phyloP scores from a whole-genome alignment of 495 filamentous ascomycete genomes.

The Pseudotulostoma volvatum region DNA sequence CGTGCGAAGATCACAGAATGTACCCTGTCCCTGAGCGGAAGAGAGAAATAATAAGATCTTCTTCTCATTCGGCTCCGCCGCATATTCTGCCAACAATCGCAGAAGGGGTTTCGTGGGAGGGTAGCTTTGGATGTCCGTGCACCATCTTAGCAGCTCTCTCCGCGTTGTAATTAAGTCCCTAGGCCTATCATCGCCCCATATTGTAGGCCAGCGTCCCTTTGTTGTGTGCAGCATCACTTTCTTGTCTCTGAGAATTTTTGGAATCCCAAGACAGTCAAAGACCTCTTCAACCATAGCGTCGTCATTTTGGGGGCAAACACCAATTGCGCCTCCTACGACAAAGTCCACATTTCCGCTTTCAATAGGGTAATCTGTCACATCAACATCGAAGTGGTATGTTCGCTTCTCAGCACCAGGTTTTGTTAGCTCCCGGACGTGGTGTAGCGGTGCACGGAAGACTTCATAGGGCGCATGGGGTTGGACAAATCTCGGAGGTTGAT shows the following conservation, averaged over 20 bases:
- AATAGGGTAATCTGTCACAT: conserved; percentile 86
- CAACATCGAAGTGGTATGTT: conserved; percentile 92
- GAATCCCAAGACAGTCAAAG: conserved; percentile 62
- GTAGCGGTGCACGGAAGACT: conserved; percentile 72
- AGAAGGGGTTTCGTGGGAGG: conserved; percentile 80
- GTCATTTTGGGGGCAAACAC: conserved; percentile 77
- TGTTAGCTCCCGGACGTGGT: conserved; percentile 72
- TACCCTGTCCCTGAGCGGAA: conserved; percentile 79
- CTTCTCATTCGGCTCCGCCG: conserved; percentile 62
- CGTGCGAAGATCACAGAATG: conserved; percentile 90
- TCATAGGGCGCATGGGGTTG: conserved; percentile 89
- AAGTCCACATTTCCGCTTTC: conserved; percentile 76
- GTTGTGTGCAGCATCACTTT: conserved; percentile 60
- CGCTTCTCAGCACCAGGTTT: conserved; percentile 85
- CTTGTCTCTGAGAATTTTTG: conserved; percentile 63
- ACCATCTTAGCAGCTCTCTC: conserved; percentile 86
- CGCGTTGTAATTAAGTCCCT: conserved; percentile 75
- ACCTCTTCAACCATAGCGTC: conserved; percentile 63
- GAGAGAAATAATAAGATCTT: conserved; percentile 73
- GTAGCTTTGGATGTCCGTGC: conserved; percentile 81
- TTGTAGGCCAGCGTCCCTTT: conserved; percentile 83
- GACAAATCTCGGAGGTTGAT: conserved; percentile 73
- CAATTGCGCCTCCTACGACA: conserved; percentile 90
- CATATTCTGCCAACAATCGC: conserved; percentile 73
- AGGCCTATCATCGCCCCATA: conserved; percentile 86